Evolutionary conservation across 768 basidiomycete genomes (phyloP), one percentile per base, ranked within the genome.

Genomic region (Boletus rubropictus): DNA sequence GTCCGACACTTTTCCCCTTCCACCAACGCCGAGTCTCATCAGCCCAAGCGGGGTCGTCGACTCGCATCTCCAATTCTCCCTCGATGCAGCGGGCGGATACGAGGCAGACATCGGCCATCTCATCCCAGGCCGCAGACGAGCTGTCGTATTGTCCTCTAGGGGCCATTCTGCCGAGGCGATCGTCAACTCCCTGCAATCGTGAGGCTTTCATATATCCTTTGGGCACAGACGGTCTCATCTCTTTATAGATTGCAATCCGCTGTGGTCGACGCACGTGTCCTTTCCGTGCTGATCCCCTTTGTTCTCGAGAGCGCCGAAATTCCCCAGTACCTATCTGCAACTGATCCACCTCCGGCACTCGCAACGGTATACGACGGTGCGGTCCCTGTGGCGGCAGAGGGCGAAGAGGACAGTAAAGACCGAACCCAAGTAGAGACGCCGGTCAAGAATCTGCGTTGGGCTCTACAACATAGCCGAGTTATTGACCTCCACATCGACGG

Each of bases 401-500:
- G 45, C 6, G 60, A 62, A 14, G 58, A 51, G 4, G 55, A 51
- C 1, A n/a, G 35, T 44, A 49, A 45, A 32, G 53, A 44, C 34
- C 44, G 50, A 18, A 22, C 39, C 8, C 58, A 54, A 14, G 71
- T 70, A 14, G 62, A 69, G 45, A 63, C 69, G 33, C 73, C 75
- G 1, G 71, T 80, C 39, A 72, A 73, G 17, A 82, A 77, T 41
- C 67, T 92, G 35, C 68, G 67, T 51, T 84, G 82, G 80, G 87
- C 85, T 2, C 67, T 92, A 9, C 68, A 76, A 39, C 72, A 74
- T 40, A 81, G 78, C 34, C 73, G 74, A 44, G 77, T 79, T 15
- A 76, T 92, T 21, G 86, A 90, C 57, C 77, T 92, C 51, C 80
- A 86, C 56, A 72, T 90, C 40, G 72, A 77, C 50, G 71, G 72